Evolutionary conservation across 2,329 filamentous ascomycete genomes (phyloP).

Genomic region (Alternaria sp.): DNA sequence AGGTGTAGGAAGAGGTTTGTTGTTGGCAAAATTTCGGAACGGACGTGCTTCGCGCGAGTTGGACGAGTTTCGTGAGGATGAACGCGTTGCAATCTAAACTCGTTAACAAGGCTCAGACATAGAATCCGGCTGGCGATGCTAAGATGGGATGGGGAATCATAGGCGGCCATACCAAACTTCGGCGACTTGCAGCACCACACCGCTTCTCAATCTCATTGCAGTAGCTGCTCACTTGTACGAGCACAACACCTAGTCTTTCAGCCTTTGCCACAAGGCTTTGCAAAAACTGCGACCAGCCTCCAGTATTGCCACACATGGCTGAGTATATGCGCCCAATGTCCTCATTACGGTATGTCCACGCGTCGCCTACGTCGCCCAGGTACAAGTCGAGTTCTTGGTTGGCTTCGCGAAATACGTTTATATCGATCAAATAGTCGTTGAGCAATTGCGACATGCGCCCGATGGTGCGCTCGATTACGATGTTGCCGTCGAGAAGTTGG

Average conservation of each 20-base stretch:
- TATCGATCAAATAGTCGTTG: conserved; percentile 79
- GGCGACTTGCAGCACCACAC: conserved; percentile 82
- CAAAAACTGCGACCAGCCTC: conserved; percentile 87
- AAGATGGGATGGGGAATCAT: not conserved
- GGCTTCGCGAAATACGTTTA: conserved; percentile 78
- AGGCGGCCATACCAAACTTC: conserved; percentile 69
- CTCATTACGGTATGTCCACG: conserved; percentile 64
- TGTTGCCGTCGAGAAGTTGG: conserved; percentile 85
- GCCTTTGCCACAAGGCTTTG: conserved; percentile 77
- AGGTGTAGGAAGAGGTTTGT: conserved; percentile 48
- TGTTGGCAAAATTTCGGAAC: conserved; percentile 45
- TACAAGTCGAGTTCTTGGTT: conserved; percentile 81
- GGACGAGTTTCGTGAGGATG: conserved; percentile 49
- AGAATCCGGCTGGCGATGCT: not conserved
- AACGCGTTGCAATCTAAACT: conserved; percentile 46
- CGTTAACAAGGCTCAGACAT: conserved; percentile 19
- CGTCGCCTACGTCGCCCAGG: conserved; percentile 70
- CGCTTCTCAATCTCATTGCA: conserved; percentile 86
- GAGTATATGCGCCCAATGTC: conserved; percentile 78
- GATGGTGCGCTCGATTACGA: conserved; percentile 89
- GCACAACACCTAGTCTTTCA: conserved; percentile 71
- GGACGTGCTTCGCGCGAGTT: conserved; percentile 45
- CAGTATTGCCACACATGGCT: conserved; percentile 91
- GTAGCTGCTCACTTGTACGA: conserved; percentile 77
- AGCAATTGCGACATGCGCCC: conserved; percentile 79